Evolutionary conservation across 2,329 filamentous ascomycete genomes (phyloP).

Genomic region (Xylariaceae sp.): DNA sequence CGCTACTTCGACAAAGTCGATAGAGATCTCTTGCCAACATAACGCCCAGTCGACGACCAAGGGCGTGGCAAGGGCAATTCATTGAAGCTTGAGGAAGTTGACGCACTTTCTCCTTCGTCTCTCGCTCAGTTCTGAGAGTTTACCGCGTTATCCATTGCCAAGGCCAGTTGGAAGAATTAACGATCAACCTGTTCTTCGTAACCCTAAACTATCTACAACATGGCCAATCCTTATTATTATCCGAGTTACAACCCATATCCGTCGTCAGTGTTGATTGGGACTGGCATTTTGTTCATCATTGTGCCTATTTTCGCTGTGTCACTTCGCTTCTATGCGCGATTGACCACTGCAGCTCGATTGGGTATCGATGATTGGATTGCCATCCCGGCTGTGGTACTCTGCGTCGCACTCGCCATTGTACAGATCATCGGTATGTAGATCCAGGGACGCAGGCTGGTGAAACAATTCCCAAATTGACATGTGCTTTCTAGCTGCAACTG

Average conservation of each 20-base stretch:
- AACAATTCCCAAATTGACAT: neutral
- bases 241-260: conserved; percentile 31
- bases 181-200: no score
- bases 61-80: no score
- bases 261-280: conserved; percentile 26
- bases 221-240: conserved; percentile 29
- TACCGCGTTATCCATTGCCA: no score
- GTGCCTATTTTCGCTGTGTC: conserved; percentile 20
- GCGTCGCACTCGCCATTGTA: conserved; percentile 19
- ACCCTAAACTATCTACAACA: conserved; percentile 7
- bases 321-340: conserved; percentile 29
- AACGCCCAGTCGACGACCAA: no score
- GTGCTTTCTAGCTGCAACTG: conserved; percentile 18
- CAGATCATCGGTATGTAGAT: conserved; percentile 29
- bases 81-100: no score
- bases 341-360: conserved; percentile 12
- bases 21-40: neutral
- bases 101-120: no score
- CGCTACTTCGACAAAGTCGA: neutral
- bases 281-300: conserved; percentile 28
- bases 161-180: no score
- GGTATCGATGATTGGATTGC: conserved; percentile 31
- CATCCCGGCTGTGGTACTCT: conserved; percentile 23
- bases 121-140: no score
- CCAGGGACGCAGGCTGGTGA: no score